phyloP scores from a whole-genome alignment of 805 yeast species.

The Ogataea populi-albae region DNA sequence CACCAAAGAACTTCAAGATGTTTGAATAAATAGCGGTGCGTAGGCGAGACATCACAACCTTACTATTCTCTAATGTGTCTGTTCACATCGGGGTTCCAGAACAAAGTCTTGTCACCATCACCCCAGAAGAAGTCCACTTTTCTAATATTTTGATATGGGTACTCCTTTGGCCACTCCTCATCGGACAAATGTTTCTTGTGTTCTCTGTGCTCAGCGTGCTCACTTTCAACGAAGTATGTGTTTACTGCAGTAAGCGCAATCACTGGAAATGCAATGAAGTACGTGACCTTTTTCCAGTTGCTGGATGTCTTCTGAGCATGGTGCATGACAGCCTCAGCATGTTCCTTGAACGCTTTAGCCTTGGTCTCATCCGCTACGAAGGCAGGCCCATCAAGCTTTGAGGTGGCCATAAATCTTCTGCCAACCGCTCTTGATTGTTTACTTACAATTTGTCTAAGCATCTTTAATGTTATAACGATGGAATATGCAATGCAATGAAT shows the following conservation, averaged over 20 bases:
- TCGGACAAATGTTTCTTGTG: slow-evolving; percentile 73
- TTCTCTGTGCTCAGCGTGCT: slow-evolving; percentile 87
- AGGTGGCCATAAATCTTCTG: slow-evolving; percentile 31
- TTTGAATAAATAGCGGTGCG: no score
- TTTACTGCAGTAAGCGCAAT: slow-evolving; percentile 73
- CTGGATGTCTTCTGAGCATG: slow-evolving; percentile 77
- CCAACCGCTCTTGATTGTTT: slow-evolving; percentile 28
- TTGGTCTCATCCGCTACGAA: slow-evolving; percentile 55
- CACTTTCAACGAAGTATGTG: slow-evolving; percentile 76
- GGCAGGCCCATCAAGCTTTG: slow-evolving; percentile 39
- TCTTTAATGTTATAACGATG: slow-evolving; percentile 26
- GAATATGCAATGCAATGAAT: no score
- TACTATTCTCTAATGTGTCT: slow-evolving; percentile 56
- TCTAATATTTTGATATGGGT: slow-evolving; percentile 91
- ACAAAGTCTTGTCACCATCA: slow-evolving; percentile 93
- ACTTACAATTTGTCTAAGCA: slow-evolving; percentile 45
- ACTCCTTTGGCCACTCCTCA: slow-evolving; percentile 89
- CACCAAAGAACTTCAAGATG: no score
- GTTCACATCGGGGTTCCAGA: slow-evolving; percentile 94
- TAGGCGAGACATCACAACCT: no score
- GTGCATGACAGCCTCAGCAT: slow-evolving; percentile 60
- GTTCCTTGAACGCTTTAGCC: slow-evolving; percentile 67
- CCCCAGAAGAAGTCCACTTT: slow-evolving; percentile 94
- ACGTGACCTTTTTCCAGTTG: slow-evolving; percentile 83
- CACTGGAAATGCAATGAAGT: slow-evolving; percentile 79